A percentile compares a stretch with the other conserved stretches of the same genome.
These are phyloP conservation scores for Dictyostelium purpureum DNA, from an alignment of 78 protist species.

Conservation along the genomic window DNA sequence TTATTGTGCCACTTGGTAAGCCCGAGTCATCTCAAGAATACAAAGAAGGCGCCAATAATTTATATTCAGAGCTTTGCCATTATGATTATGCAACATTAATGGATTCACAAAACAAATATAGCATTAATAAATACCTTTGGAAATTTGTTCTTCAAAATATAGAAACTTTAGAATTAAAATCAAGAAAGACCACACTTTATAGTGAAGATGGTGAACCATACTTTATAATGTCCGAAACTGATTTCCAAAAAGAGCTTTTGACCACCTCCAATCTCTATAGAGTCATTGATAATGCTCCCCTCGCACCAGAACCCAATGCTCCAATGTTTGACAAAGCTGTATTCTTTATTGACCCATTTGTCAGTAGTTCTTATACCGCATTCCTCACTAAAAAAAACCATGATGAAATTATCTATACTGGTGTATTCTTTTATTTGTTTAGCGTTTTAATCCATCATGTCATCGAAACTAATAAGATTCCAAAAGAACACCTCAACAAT, in stretches of 20 bases:
- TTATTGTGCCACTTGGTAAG: conserved; percentile 23
- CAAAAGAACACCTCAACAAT: background rate
- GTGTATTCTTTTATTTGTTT: conserved; percentile 13
- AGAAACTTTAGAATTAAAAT: conserved; percentile 36
- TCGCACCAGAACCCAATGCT: background rate
- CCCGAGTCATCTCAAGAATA: conserved; percentile 11
- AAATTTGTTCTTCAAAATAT: conserved; percentile 49
- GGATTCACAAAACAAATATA: background rate
- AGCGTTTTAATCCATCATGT: background rate
- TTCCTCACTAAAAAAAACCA: conserved; percentile 36
- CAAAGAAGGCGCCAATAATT: background rate
- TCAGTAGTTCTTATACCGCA: conserved; percentile 6
- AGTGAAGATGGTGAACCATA: background rate
- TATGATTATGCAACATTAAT: conserved; percentile 44
- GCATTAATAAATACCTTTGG: conserved; percentile 36
- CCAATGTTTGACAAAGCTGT: conserved; percentile 8
- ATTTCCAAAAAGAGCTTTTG: conserved; percentile 53
- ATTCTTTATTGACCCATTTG: conserved; percentile 55
- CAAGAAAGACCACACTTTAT: conserved; percentile 13
- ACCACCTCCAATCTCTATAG: conserved; percentile 19
- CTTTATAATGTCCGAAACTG: conserved; percentile 34
- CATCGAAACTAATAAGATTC: background rate
- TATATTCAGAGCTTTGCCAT: conserved; percentile 19
- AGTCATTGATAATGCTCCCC: conserved; percentile 25
- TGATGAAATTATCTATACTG: background rate